A percentile compares a stretch with the other conserved stretches of the same genome.
These are phyloP conservation scores for Plasmopara viticola DNA, from an alignment of 352 stramenopile species.

Conservation along the genomic window DNA sequence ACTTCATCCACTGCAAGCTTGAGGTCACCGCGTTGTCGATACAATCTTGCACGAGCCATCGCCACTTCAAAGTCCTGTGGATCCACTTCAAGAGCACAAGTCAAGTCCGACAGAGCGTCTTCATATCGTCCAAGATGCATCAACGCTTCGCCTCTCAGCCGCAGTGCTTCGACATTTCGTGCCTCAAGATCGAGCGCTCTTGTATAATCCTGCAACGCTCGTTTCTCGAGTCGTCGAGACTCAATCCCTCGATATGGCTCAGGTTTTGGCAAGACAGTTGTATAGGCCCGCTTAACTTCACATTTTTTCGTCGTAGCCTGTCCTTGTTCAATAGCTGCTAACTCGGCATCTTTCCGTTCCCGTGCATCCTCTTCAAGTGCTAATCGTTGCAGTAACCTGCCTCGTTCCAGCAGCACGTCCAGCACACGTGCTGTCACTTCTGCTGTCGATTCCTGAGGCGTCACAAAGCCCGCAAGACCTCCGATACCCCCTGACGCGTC, in stretches of 20 bases:
- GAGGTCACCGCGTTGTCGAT: conserved; percentile 36
- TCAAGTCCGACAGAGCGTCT: conserved; percentile 52
- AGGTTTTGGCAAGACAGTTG: conserved; percentile 13
- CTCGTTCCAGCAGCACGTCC: conserved; percentile 57
- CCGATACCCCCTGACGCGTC: conserved; percentile 29
- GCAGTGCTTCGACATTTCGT: conserved; percentile 35
- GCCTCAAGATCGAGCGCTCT: conserved; percentile 41
- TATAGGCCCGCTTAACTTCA: conserved; percentile 7
- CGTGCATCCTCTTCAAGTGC: conserved; percentile 43
- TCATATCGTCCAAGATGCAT: conserved; percentile 43
- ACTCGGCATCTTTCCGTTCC: conserved; percentile 38
- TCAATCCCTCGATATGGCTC: conserved; percentile 27
- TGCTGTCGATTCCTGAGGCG: conserved; percentile 16
- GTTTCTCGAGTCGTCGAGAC: conserved; percentile 35
- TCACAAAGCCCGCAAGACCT: conserved; percentile 24
- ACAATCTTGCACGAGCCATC: conserved; percentile 52
- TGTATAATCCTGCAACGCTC: conserved; percentile 61
- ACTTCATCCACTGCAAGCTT: conserved; percentile 45
- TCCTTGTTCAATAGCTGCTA: conserved; percentile 44
- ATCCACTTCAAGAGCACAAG: conserved; percentile 35
- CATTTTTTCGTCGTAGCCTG: conserved; percentile 11
- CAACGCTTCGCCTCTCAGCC: conserved; percentile 40
- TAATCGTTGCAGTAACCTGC: conserved; percentile 45
- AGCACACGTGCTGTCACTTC: conserved; percentile 27
- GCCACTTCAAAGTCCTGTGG: conserved; percentile 49